phyloP scores from a whole-genome alignment of 148 eudicot genomes.

The Amaranthus palmeri region DNA sequence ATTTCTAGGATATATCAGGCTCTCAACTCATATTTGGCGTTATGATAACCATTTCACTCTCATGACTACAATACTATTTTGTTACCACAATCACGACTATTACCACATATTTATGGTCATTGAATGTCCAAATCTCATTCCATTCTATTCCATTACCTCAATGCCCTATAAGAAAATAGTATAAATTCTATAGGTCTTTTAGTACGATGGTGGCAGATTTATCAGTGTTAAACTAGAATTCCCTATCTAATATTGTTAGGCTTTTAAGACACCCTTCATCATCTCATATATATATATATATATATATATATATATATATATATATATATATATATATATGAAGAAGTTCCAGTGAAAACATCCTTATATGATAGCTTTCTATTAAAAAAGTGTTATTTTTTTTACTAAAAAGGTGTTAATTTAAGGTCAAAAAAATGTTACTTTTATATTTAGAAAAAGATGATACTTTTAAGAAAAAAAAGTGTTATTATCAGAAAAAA shows the following conservation, averaged over 20 bases:
- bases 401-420: too few species aligned
- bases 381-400: too few species aligned
- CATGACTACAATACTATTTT: neutral
- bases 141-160: neutral
- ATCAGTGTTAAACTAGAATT: neutral
- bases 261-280: neutral
- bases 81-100: neutral
- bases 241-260: neutral
- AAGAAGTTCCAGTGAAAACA: too few species aligned
- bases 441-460: too few species aligned
- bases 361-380: too few species aligned
- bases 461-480: too few species aligned
- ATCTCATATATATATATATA: slow-evolving; percentile 10
- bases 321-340: too few species aligned
- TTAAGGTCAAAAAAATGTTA: too few species aligned
- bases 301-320: too few species aligned
- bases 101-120: neutral
- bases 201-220: neutral
- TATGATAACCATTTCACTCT: neutral
- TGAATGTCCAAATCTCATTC: neutral
- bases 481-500: too few species aligned
- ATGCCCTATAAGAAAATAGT: neutral
- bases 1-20: too few species aligned
- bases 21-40: too few species aligned
- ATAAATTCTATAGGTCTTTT: neutral